Percentiles rank a stretch among this genome's conserved stretches.
phyloP scores from a whole-genome alignment of 345 rosid genomes.

The Leavenworthia alabamica region DNA sequence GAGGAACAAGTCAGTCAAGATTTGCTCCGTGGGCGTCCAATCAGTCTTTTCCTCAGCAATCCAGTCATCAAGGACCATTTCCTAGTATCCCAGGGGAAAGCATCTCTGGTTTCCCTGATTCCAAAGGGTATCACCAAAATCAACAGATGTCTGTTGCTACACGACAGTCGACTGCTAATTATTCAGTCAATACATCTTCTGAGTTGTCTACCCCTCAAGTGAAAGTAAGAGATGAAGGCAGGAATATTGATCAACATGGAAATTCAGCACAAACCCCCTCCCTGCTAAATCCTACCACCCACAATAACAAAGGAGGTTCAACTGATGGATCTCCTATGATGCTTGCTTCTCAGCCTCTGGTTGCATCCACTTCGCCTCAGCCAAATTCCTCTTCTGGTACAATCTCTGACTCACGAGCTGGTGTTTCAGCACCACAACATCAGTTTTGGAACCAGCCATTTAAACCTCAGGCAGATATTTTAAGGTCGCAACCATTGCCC shows the following conservation, averaged over 20 bases:
- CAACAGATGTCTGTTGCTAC: conserved; percentile 35
- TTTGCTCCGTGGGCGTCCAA: conserved; percentile 40
- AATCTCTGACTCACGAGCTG: conserved; percentile 36
- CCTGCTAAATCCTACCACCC: conserved; percentile 25
- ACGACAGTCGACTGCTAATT: conserved; percentile 30
- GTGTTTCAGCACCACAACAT: conserved; percentile 37
- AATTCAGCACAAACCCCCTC: conserved; percentile 40
- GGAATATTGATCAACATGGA: conserved; percentile 42
- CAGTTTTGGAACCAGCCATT: conserved; percentile 38
- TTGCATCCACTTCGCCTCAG: conserved; percentile 35
- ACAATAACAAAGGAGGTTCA: conserved; percentile 29
- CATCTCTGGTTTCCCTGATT: conserved; percentile 42
- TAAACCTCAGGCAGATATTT: conserved; percentile 30
- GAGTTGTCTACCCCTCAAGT: conserved; percentile 36
- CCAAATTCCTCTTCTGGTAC: conserved; percentile 34
- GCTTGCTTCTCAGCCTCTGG: conserved; percentile 36
- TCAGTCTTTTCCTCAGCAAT: conserved; percentile 39
- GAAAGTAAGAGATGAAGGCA: conserved; percentile 34
- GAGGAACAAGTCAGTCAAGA: conserved; percentile 39
- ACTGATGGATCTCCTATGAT: conserved; percentile 41
- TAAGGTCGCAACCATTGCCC: conserved; percentile 33
- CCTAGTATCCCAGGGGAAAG: conserved; percentile 36
- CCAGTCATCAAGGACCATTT: conserved; percentile 37
- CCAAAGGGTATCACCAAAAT: conserved; percentile 39
- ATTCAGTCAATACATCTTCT: conserved; percentile 31